Percentiles rank a stretch among this genome's conserved stretches.
Evolutionary conservation across 805 yeast genomes (phyloP).

Genomic region (Blastobotrys peoriensis): DNA sequence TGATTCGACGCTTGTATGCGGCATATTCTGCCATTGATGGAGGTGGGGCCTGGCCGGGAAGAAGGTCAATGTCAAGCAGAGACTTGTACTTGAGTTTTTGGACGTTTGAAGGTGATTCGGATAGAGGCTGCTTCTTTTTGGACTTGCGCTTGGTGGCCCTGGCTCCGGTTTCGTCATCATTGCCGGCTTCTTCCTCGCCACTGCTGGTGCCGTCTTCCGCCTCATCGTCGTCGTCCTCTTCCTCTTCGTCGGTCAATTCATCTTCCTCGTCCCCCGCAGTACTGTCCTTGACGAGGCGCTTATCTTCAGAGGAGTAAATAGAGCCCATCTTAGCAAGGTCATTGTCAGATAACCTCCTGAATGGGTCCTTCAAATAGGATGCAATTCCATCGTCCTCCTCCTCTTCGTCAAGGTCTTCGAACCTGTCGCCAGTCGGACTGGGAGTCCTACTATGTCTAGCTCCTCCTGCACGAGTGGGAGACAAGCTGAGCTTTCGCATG

Average conservation of each 20-base stretch:
- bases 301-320: neutral
- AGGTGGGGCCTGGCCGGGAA: conserved; percentile 15
- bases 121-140: conserved; percentile 13
- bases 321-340: neutral
- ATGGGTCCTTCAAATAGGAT: neutral
- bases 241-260: conserved; percentile 1
- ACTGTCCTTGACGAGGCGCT: neutral
- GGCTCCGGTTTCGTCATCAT: conserved; percentile 36
- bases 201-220: conserved; percentile 17
- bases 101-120: conserved; percentile 16
- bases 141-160: conserved; percentile 9
- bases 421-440: conserved; percentile 33
- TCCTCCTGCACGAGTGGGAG: too few relatives aligned
- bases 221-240: conserved; percentile 9
- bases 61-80: conserved; percentile 15
- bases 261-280: conserved; percentile 6
- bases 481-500: neutral
- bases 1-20: conserved; percentile 51
- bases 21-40: conserved; percentile 46
- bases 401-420: conserved; percentile 34
- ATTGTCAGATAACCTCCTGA: neutral
- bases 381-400: conserved; percentile 24
- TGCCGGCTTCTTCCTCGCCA: conserved; percentile 42
- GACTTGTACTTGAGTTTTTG: conserved; percentile 19
- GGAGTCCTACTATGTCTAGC: too few relatives aligned